Percentiles rank a stretch among this genome's conserved stretches.
These are phyloP conservation scores for Leccinum ochraceum DNA, from an alignment of 768 basidiomycete genomes.

Conservation along the genomic window DNA sequence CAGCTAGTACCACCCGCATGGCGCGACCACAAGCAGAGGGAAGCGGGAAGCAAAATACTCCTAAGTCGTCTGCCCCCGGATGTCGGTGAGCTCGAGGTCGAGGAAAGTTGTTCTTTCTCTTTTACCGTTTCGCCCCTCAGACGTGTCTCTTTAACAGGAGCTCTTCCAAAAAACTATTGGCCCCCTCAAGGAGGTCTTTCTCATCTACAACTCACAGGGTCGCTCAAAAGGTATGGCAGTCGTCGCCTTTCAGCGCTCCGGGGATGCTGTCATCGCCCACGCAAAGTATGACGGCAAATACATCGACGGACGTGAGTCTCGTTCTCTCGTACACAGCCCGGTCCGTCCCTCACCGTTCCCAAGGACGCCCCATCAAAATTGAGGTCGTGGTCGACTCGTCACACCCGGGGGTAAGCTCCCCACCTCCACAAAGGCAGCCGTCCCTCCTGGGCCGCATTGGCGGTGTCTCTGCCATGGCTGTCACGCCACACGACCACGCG, in stretches of 20 bases:
- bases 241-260: slow-evolving; percentile 61
- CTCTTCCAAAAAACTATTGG: slow-evolving; percentile 78
- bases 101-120: slow-evolving; percentile 42
- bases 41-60: slow-evolving; percentile 63
- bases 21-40: slow-evolving; percentile 44
- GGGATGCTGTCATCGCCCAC: slow-evolving; percentile 63
- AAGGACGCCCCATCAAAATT: slow-evolving; percentile 68
- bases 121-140: slow-evolving; percentile 1
- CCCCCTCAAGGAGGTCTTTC: slow-evolving; percentile 65
- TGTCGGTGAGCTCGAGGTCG: slow-evolving; percentile 66
- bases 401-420: slow-evolving; percentile 17
- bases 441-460: slow-evolving; percentile 43
- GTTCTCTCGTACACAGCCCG: not conserved
- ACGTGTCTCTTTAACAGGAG: slow-evolving; percentile 45
- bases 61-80: slow-evolving; percentile 67
- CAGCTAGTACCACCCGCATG: slow-evolving; percentile 61
- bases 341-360: not conserved
- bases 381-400: slow-evolving; percentile 58
- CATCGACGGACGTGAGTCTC: slow-evolving; percentile 57
- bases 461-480: slow-evolving; percentile 8
- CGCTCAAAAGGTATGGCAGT: slow-evolving; percentile 81
- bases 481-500: slow-evolving; percentile 13
- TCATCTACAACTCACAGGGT: slow-evolving; percentile 76
- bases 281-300: slow-evolving; percentile 76
- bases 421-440: slow-evolving; percentile 32